Evolutionary conservation across 2,329 filamentous ascomycete species (phyloP).

Genomic region (Claviceps sp.): DNA sequence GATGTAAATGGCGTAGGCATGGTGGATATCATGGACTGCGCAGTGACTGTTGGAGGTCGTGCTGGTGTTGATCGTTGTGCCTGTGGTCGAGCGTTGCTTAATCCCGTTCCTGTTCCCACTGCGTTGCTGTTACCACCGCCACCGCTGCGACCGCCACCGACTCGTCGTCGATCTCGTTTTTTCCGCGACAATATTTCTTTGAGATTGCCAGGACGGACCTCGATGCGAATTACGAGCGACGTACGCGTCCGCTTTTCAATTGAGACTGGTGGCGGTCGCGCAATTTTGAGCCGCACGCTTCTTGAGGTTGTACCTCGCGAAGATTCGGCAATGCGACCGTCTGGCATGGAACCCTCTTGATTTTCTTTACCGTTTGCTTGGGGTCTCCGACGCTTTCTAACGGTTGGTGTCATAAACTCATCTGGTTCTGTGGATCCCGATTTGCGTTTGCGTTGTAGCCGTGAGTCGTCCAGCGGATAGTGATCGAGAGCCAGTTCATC

Average conservation of each 20-base stretch:
- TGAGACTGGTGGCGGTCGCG: slow-evolving; percentile 27
- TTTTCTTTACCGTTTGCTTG: slow-evolving; percentile 28
- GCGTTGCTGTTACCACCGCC: slow-evolving; percentile 10
- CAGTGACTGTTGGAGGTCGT: slow-evolving; percentile 3
- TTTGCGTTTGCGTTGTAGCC: slow-evolving; percentile 72
- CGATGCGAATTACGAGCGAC: slow-evolving; percentile 22
- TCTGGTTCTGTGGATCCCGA: slow-evolving; percentile 57
- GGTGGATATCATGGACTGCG: slow-evolving; percentile 10
- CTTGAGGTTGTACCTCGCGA: slow-evolving; percentile 30
- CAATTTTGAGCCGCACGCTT: slow-evolving; percentile 41
- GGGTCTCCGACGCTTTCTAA: slow-evolving; percentile 41
- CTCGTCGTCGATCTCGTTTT: slow-evolving; percentile 19
- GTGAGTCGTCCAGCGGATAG: slow-evolving; percentile 62
- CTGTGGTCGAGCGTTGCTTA: slow-evolving; percentile 7
- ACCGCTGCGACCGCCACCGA: slow-evolving; percentile 8
- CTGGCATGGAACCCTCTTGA: slow-evolving; percentile 22
- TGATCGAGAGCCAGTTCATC: slow-evolving; percentile 59
- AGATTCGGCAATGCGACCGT: slow-evolving; percentile 14
- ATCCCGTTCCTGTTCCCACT: not conserved
- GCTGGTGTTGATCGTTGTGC: slow-evolving; percentile 12
- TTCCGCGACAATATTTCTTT: slow-evolving; percentile 24
- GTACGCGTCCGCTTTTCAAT: slow-evolving; percentile 24
- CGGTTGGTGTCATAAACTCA: slow-evolving; percentile 34
- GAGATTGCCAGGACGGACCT: slow-evolving; percentile 23
- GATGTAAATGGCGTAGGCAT: slow-evolving; percentile 44